Evolutionary conservation across 345 rosid genomes (phyloP), one percentile per base, ranked within the genome.

Genomic region (Combretum micranthum): DNA sequence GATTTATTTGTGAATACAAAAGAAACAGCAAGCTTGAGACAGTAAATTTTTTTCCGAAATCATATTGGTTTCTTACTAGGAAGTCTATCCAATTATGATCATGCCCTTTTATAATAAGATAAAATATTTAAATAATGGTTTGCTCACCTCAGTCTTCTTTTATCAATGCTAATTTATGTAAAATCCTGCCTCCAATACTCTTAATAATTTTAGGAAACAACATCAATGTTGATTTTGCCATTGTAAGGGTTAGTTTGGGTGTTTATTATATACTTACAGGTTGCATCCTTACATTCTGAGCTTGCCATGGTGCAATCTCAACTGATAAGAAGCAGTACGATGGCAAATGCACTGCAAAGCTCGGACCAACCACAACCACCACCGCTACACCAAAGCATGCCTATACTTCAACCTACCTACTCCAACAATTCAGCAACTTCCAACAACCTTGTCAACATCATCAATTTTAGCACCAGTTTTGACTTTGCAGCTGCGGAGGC

Each of bases 371-470:
- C 69, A 48, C 77, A 51, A 8, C 82, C 73, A 12, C 82, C 66
- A 11, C 83, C 71, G 0, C 77, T 72, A 8, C 76, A 32, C 19
- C 60, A 44, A 9, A 22, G 39, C 42, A 72, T 71, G 21, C 72
- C 69, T 18, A 61, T 80, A 75, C 78, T 76, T 59, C 97, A 92
- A 69, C 89, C 93, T 1, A 80, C 85, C 26, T 86, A 86, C 75
- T 92, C 98, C 61, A 92, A 83, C 87, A 86, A 85, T 66, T 92
- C 98, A n/a, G 81, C 98, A 2, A 85, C 80, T 59, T 86, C 98
- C 64, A 84, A 81, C 45, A 78, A 77, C 77, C 79, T 87, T 71
- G 67, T 79, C 26, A 70, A 82, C 71, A 68, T 82, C 65, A 71
- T 62, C 75, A 74, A 57, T 50, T 81, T 84, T 53, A 42, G 80